phyloP scores from a whole-genome alignment of 176 grass and related monocot species.

The Metroxylon sagu region DNA sequence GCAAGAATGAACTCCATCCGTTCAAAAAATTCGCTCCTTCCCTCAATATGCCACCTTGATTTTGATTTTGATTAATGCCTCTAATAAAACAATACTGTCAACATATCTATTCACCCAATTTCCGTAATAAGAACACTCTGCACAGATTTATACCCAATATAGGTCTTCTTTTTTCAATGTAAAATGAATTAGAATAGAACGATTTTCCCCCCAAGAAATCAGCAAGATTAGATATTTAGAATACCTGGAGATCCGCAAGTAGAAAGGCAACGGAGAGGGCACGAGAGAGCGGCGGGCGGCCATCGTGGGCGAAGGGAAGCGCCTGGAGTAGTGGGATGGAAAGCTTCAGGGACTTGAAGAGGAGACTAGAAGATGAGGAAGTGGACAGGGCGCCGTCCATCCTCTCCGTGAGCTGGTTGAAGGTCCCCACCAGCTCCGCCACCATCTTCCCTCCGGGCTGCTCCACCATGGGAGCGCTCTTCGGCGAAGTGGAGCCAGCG shows the following conservation, averaged over 20 bases:
- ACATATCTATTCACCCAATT: too few relatives aligned
- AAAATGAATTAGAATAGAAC: too few relatives aligned
- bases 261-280: constrained; percentile 58
- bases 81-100: too few relatives aligned
- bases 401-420: constrained; percentile 65
- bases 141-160: too few relatives aligned
- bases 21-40: too few relatives aligned
- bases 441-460: constrained; percentile 65
- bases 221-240: neutral
- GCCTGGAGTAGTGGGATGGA: constrained; percentile 66
- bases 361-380: constrained; percentile 64
- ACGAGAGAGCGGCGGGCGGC: constrained; percentile 45
- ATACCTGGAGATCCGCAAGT: constrained; percentile 86
- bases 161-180: too few relatives aligned
- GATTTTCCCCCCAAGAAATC: too few relatives aligned
- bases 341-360: constrained; percentile 74
- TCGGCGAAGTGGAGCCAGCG: neutral
- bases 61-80: too few relatives aligned
- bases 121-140: too few relatives aligned
- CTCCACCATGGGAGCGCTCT: constrained; percentile 1
- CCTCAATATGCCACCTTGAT: too few relatives aligned
- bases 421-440: constrained; percentile 79
- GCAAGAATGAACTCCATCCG: too few relatives aligned
- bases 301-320: constrained; percentile 28
- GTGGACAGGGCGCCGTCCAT: constrained; percentile 66